Evolutionary conservation across 352 stramenopile genomes (phyloP).

Genomic region (Phytophthora boehmeriae): DNA sequence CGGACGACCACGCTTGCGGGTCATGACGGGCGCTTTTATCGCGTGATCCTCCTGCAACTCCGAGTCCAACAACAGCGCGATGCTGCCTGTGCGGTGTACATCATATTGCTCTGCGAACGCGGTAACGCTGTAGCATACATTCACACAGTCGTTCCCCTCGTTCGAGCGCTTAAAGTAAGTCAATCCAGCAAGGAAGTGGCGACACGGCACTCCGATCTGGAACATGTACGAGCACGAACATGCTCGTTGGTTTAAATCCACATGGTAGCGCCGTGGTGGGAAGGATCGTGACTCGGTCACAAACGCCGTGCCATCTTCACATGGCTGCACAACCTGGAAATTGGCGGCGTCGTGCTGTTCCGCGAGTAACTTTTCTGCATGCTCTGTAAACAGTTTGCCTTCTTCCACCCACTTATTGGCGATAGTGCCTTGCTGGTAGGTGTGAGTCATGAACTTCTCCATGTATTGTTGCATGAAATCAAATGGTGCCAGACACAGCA

Average conservation of each 20-base stretch:
- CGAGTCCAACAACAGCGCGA: constrained; percentile 39
- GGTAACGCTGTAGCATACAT: constrained; percentile 28
- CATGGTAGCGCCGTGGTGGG: constrained; percentile 38
- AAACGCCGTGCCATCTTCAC: constrained; percentile 30
- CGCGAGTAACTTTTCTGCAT: constrained; percentile 29
- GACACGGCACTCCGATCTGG: constrained; percentile 39
- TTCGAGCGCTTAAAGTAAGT: constrained; percentile 32
- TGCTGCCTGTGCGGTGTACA: constrained; percentile 23
- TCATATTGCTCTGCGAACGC: constrained; percentile 38
- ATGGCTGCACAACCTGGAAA: constrained; percentile 44
- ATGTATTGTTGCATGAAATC: constrained; percentile 47
- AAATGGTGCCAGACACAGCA: constrained; percentile 36
- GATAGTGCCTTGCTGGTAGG: constrained; percentile 28
- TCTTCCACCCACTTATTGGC: constrained; percentile 35
- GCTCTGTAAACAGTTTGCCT: constrained; percentile 23
- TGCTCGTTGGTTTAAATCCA: constrained; percentile 30
- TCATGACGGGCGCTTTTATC: constrained; percentile 29
- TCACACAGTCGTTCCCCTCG: constrained; percentile 22
- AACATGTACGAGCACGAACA: constrained; percentile 45
- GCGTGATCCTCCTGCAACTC: constrained; percentile 37
- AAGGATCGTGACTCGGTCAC: constrained; percentile 45
- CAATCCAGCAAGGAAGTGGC: constrained; percentile 37
- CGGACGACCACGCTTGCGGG: constrained; percentile 37
- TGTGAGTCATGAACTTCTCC: constrained; percentile 40
- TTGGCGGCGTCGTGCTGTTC: constrained; percentile 38